Evolutionary conservation across 768 basidiomycete species (phyloP), one percentile per base, ranked within the genome.

Genomic region (Mycena crocata): DNA sequence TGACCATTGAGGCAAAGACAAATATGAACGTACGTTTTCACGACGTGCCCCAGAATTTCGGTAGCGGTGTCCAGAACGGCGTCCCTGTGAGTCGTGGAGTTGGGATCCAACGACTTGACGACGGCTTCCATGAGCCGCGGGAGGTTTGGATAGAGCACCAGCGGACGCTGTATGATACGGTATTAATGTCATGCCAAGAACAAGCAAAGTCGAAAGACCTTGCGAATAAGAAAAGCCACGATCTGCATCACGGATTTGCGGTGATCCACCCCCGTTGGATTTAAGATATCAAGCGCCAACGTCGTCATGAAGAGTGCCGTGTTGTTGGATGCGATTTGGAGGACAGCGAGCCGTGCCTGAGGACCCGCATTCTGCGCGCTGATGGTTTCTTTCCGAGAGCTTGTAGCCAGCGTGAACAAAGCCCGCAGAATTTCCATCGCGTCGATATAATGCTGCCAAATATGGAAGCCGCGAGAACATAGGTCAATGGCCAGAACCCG

Each of bases 231-330:
- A 74, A 96, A 96, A 0, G 95, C 95, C 17, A 99, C 88, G 3
- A 99, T 87, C 76, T 96, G 96, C 88, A 99, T 88, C 28, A 98
- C 92, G 9, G 93, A 89, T 72, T 91, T 95, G 26, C 95, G 84
- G 66, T 96, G 91, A 40, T 92, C 90, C 23, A 93, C 81, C 6
- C 87, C 89, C 21, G 85, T 84, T 13, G 93, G 90, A 35, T 90
- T 90, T 24, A 97, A 79, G 55, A 99, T 95, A 74, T 98, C 98
- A 69, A 97, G 84, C 5, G 91, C 90, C 42, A 99, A 78, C 0
- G 97, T 98, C 0, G 95, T 93, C 92, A 99, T 98, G 80, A 99
- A 97, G 14, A 99, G 77, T 6, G 90, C 89, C 7, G 96, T 95
- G 70, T 96, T 92, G 50, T 85, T 85, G 0, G 89, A 85, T 1